Base-by-base conservation (phyloP, 2,329 filamentous ascomycete genomes). In the Penicillium sp. region DNA sequence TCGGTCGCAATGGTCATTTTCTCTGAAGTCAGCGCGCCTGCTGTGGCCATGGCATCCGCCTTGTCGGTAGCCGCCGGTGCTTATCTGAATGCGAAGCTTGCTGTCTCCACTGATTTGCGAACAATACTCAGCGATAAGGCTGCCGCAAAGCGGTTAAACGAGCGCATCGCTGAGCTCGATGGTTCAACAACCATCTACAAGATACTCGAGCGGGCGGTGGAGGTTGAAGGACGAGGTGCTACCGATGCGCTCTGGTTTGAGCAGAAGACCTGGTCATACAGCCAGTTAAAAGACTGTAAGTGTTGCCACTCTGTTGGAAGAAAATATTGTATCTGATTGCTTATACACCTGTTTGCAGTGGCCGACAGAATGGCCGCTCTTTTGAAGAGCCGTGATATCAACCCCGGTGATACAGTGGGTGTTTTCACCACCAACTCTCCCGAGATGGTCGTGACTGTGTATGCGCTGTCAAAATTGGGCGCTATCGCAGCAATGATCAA, bases 371-470 rank as follows among this genome's bases (percentile, higher is more conserved):
- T 81, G 54, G 78, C 78, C n/a, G 72, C 73, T 15, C 67, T 78
- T 27, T 66, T 81, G 27, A 71, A 75, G 50, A 63, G 62, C 5
- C 70, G 73, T 50, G 75, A 71, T 10, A 65, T 81, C 15, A 64
- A 67, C 29, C 53, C 70, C 0, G 75, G 75, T 2, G 78, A 81
- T 57, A 75, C 74, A 45, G 74, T 82, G 17, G 78, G 73, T 5
- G 73, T 81, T 2, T 82, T 80, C 66, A 79, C 74, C 48, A 77
- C 73, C 13, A 82, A 82, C 59, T 81, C 78, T 0, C 79, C 78
- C 0, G 80, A 81, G 60, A 80, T 81, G 77, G 71, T 80, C 2
- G 69, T 80, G 19, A 68, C 69, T 2, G 69, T 77, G 15, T 73
- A 78, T 46, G 79, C 79, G 1, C 66, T 81, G n/a, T 74, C 77